These are phyloP conservation scores for Geoglossum glabrum DNA, from an alignment of 495 filamentous ascomycete species.

Conservation along the genomic window DNA sequence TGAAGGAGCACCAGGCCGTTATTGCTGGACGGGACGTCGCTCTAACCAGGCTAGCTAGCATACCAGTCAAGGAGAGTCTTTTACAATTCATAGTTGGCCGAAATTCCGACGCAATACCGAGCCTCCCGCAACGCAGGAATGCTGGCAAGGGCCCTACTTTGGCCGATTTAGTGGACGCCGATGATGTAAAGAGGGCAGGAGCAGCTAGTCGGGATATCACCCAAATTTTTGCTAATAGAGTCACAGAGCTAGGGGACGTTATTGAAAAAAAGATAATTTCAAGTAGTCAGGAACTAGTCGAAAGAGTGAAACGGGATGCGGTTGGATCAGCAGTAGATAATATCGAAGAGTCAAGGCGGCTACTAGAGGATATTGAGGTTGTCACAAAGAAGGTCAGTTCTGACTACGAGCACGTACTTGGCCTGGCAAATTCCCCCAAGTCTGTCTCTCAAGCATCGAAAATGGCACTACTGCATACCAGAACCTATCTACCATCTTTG, in stretches of 20 bases:
- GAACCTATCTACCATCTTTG: constrained; percentile 69
- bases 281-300: constrained; percentile 30
- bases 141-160: constrained; percentile 26
- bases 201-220: constrained; percentile 23
- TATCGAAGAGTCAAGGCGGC: constrained; percentile 26
- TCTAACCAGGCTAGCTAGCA: constrained; percentile 36
- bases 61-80: constrained; percentile 33
- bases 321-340: constrained; percentile 14
- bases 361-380: constrained; percentile 71
- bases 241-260: constrained; percentile 29
- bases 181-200: constrained; percentile 44
- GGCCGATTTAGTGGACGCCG: constrained; percentile 49
- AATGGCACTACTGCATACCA: constrained; percentile 68
- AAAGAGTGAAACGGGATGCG: constrained; percentile 18
- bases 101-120: constrained; percentile 5
- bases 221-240: constrained; percentile 31
- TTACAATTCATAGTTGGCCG: neutral
- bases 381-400: constrained; percentile 68
- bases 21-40: constrained; percentile 48
- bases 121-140: constrained; percentile 16
- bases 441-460: constrained; percentile 65
- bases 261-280: constrained; percentile 31
- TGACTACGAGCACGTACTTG: constrained; percentile 63
- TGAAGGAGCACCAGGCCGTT: constrained; percentile 47
- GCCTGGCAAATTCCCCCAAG: constrained; percentile 44